These are phyloP conservation scores for Cryphonectria carpinicola DNA, from an alignment of 2,329 filamentous ascomycete species.

Conservation along the genomic window DNA sequence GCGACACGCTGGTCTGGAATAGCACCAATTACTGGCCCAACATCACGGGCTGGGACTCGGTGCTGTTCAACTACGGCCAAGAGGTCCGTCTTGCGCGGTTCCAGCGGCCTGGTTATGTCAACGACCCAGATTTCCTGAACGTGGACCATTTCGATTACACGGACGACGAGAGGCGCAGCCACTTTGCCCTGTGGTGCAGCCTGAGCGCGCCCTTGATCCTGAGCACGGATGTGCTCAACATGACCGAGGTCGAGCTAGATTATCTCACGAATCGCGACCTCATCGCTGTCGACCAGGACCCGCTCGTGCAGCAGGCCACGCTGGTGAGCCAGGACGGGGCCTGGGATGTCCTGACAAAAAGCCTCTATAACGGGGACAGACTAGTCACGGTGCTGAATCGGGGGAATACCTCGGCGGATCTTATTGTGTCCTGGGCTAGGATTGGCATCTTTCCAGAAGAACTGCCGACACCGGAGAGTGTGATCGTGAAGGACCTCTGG, in stretches of 20 bases:
- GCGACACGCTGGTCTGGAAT: slow-evolving; percentile 36
- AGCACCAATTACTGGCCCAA: slow-evolving; percentile 46
- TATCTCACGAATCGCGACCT: slow-evolving; percentile 46
- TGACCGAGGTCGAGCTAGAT: slow-evolving; percentile 40
- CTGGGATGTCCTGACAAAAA: slow-evolving; percentile 52
- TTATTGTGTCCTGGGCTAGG: slow-evolving; percentile 40
- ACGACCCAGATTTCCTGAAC: slow-evolving; percentile 45
- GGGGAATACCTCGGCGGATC: slow-evolving; percentile 37
- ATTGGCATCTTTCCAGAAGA: slow-evolving; percentile 41
- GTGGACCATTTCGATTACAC: slow-evolving; percentile 41
- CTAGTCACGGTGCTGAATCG: slow-evolving; percentile 52
- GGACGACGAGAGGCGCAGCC: slow-evolving; percentile 41
- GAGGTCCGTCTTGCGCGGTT: slow-evolving; percentile 46
- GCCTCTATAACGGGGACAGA: slow-evolving; percentile 50
- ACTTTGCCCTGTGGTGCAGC: slow-evolving; percentile 43
- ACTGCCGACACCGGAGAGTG: slow-evolving; percentile 35
- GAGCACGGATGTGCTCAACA: slow-evolving; percentile 44
- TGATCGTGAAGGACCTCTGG: slow-evolving; percentile 48
- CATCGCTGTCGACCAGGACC: slow-evolving; percentile 48
- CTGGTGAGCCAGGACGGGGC: slow-evolving; percentile 47
- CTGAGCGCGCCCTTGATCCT: slow-evolving; percentile 43
- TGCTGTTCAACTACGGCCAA: slow-evolving; percentile 52
- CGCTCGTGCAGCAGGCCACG: slow-evolving; percentile 48
- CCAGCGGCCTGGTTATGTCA: slow-evolving; percentile 43
- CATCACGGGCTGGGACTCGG: slow-evolving; percentile 50